Evolutionary conservation across 1,284 basidiomycete species (phyloP), one percentile per base, ranked within the genome.

Genomic region (Naganishia cerealis): DNA sequence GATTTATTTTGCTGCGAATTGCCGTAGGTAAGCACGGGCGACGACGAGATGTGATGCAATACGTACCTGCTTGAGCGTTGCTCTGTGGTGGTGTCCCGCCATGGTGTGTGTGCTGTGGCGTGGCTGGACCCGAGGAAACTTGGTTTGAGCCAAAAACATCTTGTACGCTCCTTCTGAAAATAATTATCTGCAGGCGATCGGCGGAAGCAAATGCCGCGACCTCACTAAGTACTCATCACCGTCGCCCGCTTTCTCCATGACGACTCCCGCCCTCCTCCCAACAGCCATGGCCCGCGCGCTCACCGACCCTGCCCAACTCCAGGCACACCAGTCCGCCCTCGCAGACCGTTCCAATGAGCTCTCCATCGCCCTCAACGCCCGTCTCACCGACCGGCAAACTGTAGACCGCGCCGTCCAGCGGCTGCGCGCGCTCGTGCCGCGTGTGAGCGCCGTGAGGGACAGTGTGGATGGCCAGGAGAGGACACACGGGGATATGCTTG

Each of bases 1-100:
- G 85, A 72, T 78, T 96, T 96, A 80, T 96, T 95, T 83, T 86
- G 83, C 90, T 93, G 54, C 24, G 52, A 38, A 4, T 12, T 21
- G 40, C 21, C 39, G 21, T 10, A 6, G 52, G 46, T n/a, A 18
- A 48, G 24, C 39, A 33, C 12, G 48, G 10, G 53, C 13, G 29
- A 65, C 54, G 26, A 33, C 46, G 43, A 66, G 61, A 24, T 39
- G 66, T 18, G 55, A 42, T 26, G 61, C 50, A 65, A 29, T n/a
- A 57, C 82, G 65, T 67, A 89, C 90, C 85, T 94, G 92, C 80
- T 94, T 95, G 70, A 92, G 85, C 8, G 91, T 89, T 29, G 92
- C 83, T 71, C 91, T 82, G 79, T 94, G 92, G 75, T 87, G 87
- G 72, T 86, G 85, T 21, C 63, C 62, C 26, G 68, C 66, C 71